phyloP scores from a whole-genome alignment of 441 rosid genomes.

The Bruguiera hainesii region DNA sequence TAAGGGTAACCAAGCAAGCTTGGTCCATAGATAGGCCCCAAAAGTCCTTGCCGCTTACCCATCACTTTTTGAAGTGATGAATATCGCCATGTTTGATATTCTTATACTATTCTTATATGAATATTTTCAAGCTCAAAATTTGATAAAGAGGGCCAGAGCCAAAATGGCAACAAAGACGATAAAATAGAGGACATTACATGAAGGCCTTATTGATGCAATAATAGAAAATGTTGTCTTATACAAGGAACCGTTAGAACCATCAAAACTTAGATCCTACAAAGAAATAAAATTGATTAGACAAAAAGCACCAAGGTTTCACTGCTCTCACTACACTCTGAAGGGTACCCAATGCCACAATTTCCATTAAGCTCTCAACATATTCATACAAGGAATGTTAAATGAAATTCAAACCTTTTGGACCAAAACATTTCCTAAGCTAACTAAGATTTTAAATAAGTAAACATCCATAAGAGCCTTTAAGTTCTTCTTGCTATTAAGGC shows the following conservation, averaged over 20 bases:
- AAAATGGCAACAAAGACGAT: constrained; percentile 6
- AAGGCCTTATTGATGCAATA: constrained; percentile 18
- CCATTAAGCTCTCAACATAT: constrained; percentile 49
- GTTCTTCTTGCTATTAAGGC: too few species aligned
- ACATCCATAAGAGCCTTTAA: too few species aligned
- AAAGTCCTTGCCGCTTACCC: too few species aligned
- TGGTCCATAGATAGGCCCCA: too few species aligned
- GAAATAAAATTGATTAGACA: neutral
- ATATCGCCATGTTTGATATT: neutral
- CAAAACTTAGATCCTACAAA: constrained; percentile 1
- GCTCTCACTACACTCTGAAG: constrained; percentile 56
- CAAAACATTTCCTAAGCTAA: constrained; percentile 26
- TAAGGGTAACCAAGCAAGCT: too few species aligned
- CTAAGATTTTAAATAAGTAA: constrained; percentile 21
- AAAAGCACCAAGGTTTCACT: neutral
- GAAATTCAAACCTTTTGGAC: constrained; percentile 42
- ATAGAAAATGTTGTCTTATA: constrained; percentile 37
- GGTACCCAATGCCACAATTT: constrained; percentile 52
- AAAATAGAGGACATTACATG: constrained; percentile 17
- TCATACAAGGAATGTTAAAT: constrained; percentile 43
- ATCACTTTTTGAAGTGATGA: too few species aligned
- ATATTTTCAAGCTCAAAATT: neutral
- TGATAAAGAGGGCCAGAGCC: neutral
- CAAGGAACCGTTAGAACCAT: constrained; percentile 19
- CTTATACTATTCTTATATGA: too few species aligned